These are phyloP conservation scores for Chaetomium olivaceum DNA, from an alignment of 2,329 filamentous ascomycete species.

Conservation along the genomic window DNA sequence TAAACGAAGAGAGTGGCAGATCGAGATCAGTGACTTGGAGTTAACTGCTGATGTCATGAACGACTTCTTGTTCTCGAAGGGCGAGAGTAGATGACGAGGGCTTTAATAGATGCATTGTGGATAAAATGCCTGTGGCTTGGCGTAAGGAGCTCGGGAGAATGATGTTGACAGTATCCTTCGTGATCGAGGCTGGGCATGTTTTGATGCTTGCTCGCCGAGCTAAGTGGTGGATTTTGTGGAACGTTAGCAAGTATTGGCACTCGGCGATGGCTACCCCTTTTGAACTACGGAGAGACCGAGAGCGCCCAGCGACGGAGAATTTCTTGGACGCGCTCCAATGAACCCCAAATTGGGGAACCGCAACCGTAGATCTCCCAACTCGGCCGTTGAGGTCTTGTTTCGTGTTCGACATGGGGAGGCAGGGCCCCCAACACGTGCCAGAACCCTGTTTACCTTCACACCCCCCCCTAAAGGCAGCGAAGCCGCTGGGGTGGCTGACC, in stretches of 20 bases:
- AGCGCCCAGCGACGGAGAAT: not conserved
- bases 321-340: constrained; percentile 2
- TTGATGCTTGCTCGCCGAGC: not conserved
- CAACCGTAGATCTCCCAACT: too few relatives aligned
- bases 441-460: too few relatives aligned
- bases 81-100: not conserved
- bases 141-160: too few relatives aligned
- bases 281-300: not conserved
- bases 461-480: too few relatives aligned
- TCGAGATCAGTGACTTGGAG: not conserved
- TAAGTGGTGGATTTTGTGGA: not conserved
- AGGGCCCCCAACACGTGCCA: too few relatives aligned
- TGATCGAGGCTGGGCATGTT: not conserved
- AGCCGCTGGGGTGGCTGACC: too few relatives aligned
- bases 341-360: not conserved
- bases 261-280: not conserved
- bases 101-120: not conserved
- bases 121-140: not conserved
- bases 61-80: not conserved
- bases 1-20: not conserved
- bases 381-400: too few relatives aligned
- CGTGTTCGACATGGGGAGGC: too few relatives aligned
- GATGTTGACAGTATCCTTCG: not conserved
- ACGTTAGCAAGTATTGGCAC: constrained; percentile 1
- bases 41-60: not conserved